A percentile compares a stretch with the other conserved stretches of the same genome.
Conservation (phyloP, 305 asterid genomes). For the Fraxinus greggii region DNA sequence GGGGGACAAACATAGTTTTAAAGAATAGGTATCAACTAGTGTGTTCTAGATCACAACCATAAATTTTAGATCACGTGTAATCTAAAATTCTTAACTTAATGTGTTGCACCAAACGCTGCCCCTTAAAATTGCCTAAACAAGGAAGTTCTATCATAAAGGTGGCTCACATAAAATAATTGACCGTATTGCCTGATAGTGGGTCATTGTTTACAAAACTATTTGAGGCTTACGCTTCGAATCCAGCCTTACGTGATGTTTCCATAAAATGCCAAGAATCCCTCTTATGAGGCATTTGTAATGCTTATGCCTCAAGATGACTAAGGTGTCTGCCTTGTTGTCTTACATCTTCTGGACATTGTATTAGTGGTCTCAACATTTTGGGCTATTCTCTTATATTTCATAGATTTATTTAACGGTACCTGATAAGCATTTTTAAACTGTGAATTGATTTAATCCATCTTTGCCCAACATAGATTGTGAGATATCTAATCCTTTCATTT, state of each 20-base stretch:
- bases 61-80: neutral
- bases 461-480: neutral
- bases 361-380: neutral
- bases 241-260: neutral
- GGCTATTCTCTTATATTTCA: neutral
- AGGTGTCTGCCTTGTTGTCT: neutral
- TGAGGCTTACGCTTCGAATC: neutral
- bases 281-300: neutral
- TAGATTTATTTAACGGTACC: neutral
- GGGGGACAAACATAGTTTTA: neutral
- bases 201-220: neutral
- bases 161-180: neutral
- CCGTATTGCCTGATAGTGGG: neutral
- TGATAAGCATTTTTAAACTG: neutral
- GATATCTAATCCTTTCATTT: neutral
- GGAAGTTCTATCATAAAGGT: neutral
- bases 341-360: neutral
- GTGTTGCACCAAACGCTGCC: neutral
- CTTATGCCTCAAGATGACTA: neutral
- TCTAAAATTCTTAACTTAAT: neutral
- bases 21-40: neutral
- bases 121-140: conserved; percentile 1
- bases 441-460: neutral
- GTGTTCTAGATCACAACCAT: neutral
- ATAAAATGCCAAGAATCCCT: neutral